Evolutionary conservation across 495 filamentous ascomycete species (phyloP), one percentile per base, ranked within the genome.

Genomic region (Amphirosellinia nigrospora): DNA sequence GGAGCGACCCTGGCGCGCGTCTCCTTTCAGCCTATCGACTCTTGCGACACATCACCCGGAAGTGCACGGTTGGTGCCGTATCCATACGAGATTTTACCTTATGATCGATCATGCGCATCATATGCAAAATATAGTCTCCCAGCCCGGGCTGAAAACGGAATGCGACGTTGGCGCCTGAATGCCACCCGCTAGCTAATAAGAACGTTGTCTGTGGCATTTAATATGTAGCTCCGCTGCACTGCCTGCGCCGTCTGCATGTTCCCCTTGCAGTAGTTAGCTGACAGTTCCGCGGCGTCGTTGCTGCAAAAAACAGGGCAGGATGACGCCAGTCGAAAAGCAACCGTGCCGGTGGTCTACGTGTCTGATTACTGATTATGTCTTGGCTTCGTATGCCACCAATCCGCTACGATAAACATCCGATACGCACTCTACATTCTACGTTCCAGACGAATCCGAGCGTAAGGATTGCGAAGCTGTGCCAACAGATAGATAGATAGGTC

Each of bases 101-200:
- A 39, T 50, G 66, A 69, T 62, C 56, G 46, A 69, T 62, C 56
- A 69, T 69, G 66, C 66, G 62, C 66, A 69, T 61, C 56, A 69
- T 69, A 26, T 62, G 43, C 66, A 23, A 21, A 36, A 34, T 43
- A 11, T 36, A 11, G 19, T 52, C 39, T 19, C 21, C 43, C 34
- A 61, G 32, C 56, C 58, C 36, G 55, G 48, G 66, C 66, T 69
- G 66, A 69, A 69, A 58, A 46, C 39, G 26, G 36, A 48, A 68
- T 68, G 55, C 66, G 55, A 68, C 66, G 28, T 26, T 58, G 65
- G 53, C 55, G 66, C 41, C 66, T 50, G 23, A 30, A 61, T 46
- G 39, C 43, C 32, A 15, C 13, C 41, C n/a, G 66, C 43, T 15
- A 64, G 30, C 23, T 65, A 65, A 39, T 52, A 15, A n/a, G 15